Conservation (phyloP, 768 basidiomycete genomes). For the Hirschioporus abietinus region DNA sequence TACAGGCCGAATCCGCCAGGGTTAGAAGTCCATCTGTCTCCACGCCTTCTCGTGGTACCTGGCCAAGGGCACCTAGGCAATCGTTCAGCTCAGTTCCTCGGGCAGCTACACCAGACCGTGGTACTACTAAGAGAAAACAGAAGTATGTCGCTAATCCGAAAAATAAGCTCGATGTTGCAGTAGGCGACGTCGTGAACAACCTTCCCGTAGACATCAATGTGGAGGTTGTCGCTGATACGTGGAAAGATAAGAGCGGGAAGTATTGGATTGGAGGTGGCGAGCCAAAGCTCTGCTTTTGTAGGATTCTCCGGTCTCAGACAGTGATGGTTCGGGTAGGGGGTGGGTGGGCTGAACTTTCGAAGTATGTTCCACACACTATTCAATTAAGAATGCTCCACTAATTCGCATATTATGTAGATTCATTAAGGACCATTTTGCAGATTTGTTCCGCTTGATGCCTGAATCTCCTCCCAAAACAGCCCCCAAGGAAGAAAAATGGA, state of each 20-base stretch:
- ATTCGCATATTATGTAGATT: conserved; percentile 64
- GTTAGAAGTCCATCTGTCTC: conserved; percentile 31
- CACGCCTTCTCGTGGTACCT: conserved; percentile 50
- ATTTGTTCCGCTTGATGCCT: conserved; percentile 68
- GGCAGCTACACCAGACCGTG: conserved; percentile 43
- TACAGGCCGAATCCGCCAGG: conserved; percentile 51
- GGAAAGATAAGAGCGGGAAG: conserved; percentile 91
- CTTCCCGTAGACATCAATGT: conserved; percentile 81
- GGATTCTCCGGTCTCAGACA: conserved; percentile 84
- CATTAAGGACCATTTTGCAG: conserved; percentile 81
- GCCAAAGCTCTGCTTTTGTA: conserved; percentile 85
- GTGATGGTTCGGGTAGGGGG: conserved; percentile 97
- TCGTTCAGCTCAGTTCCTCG: conserved; percentile 45
- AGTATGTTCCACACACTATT: conserved; percentile 41
- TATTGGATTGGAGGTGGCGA: conserved; percentile 96
- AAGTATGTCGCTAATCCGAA: conserved; percentile 81
- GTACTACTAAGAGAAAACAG: conserved; percentile 45
- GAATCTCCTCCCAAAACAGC: conserved; percentile 55
- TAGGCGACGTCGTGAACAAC: conserved; percentile 87
- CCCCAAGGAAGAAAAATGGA: conserved; percentile 72
- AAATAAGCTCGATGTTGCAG: conserved; percentile 87
- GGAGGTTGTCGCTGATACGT: conserved; percentile 75
- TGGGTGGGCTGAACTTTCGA: conserved; percentile 89
- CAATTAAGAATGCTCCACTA: not conserved
- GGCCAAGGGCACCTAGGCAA: conserved; percentile 63